phyloP scores from a whole-genome alignment of 805 yeast genomes.

The Wickerhamomyces tratensis region DNA sequence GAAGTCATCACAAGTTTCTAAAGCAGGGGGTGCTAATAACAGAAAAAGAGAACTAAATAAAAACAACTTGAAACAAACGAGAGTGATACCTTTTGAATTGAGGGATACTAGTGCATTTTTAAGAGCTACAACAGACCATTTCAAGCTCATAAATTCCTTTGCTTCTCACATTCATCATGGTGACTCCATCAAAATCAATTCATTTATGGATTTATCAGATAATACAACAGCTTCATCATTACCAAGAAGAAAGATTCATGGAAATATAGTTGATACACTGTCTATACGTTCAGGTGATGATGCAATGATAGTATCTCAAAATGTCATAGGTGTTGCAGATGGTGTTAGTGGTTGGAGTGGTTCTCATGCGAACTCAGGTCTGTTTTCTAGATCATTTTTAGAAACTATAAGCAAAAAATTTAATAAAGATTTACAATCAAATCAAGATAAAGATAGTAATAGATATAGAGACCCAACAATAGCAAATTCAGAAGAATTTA shows the following conservation, averaged over 20 bases:
- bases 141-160: slow-evolving; percentile 33
- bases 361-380: slow-evolving; percentile 35
- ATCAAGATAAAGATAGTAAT: slow-evolving; percentile 22
- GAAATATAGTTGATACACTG: slow-evolving; percentile 42
- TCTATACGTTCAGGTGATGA: slow-evolving; percentile 48
- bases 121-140: slow-evolving; percentile 20
- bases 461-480: too few relatives aligned
- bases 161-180: slow-evolving; percentile 42
- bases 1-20: background rate
- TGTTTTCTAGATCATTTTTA: slow-evolving; percentile 43
- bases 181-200: slow-evolving; percentile 25
- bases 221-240: slow-evolving; percentile 32
- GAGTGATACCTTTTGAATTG: background rate
- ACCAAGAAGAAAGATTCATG: slow-evolving; percentile 41
- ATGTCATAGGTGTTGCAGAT: slow-evolving; percentile 44
- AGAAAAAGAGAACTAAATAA: too few relatives aligned
- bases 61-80: background rate
- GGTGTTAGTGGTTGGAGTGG: slow-evolving; percentile 51
- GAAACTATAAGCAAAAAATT: slow-evolving; percentile 35
- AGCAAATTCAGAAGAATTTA: too few relatives aligned
- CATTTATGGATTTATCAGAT: slow-evolving; percentile 41
- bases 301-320: slow-evolving; percentile 45
- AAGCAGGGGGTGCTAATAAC: background rate
- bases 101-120: background rate
- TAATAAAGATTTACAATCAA: slow-evolving; percentile 20